phyloP scores from a whole-genome alignment of 106 monocot genomes.

The Dendrobium officinale region DNA sequence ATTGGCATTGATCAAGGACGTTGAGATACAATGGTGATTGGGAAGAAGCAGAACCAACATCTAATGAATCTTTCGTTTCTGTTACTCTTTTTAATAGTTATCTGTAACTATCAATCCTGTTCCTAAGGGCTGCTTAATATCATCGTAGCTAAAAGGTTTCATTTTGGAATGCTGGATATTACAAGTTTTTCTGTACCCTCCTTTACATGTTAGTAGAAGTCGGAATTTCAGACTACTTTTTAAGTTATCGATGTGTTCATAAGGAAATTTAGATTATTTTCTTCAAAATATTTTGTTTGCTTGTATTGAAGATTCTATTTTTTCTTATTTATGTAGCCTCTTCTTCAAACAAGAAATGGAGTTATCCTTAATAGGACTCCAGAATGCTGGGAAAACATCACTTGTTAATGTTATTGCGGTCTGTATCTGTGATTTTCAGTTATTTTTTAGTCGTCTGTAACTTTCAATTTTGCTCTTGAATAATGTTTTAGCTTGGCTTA shows the following conservation, averaged over 20 bases:
- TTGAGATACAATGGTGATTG: neutral
- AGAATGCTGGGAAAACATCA: conserved; percentile 92
- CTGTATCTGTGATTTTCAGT: conserved; percentile 6
- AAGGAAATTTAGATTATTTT: neutral
- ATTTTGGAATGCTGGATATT: neutral
- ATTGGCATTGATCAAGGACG: neutral
- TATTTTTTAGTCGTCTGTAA: neutral
- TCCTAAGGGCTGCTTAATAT: no score
- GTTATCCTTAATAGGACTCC: conserved; percentile 78
- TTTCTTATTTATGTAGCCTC: conserved; percentile 36
- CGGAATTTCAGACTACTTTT: neutral
- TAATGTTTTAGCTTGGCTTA: neutral
- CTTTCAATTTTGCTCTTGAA: neutral
- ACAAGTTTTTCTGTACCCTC: neutral
- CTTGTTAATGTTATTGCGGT: conserved; percentile 90
- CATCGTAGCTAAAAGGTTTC: neutral
- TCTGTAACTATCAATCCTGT: no score
- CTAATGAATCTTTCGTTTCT: no score
- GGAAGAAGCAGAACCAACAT: neutral
- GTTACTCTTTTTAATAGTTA: no score
- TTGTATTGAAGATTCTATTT: neutral
- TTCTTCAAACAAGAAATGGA: conserved; percentile 98
- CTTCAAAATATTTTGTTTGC: neutral
- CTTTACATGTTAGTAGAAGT: no score
- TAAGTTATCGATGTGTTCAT: neutral